These are phyloP conservation scores for Fusarium domesticum DNA, from an alignment of 2,329 filamentous ascomycete species.

Conservation along the genomic window DNA sequence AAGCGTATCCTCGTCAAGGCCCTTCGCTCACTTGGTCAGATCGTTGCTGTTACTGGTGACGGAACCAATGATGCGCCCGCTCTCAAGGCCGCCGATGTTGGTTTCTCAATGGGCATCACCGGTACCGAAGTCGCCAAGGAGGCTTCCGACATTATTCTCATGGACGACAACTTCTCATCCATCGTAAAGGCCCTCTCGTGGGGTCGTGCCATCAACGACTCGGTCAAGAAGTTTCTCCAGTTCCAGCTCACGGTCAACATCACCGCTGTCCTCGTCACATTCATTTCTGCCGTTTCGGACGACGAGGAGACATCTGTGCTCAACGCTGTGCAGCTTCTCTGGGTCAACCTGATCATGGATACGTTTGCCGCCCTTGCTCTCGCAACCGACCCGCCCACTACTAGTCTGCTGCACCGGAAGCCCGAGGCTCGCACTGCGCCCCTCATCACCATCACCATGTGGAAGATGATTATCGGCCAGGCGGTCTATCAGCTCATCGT, in stretches of 20 bases:
- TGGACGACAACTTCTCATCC: constrained; percentile 64
- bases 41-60: constrained; percentile 64
- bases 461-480: constrained; percentile 64
- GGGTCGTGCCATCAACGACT: constrained; percentile 66
- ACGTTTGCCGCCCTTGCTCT: constrained; percentile 63
- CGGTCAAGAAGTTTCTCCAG: constrained; percentile 66
- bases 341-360: constrained; percentile 70
- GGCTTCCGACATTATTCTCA: constrained; percentile 62
- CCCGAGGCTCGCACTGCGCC: constrained; percentile 62
- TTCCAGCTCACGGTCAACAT: constrained; percentile 70
- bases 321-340: constrained; percentile 64
- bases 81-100: constrained; percentile 63
- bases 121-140: constrained; percentile 65
- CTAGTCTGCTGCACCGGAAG: constrained; percentile 53
- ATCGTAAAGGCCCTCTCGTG: constrained; percentile 66
- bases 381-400: constrained; percentile 59
- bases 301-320: constrained; percentile 56
- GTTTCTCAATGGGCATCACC: constrained; percentile 65
- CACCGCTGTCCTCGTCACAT: constrained; percentile 62
- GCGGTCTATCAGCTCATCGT: constrained; percentile 57
- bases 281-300: constrained; percentile 58
- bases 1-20: constrained; percentile 64
- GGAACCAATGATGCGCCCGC: constrained; percentile 66
- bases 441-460: constrained; percentile 68
- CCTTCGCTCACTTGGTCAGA: constrained; percentile 63